Base-by-base conservation (phyloP, 2,329 filamentous ascomycete species). In the Xylaria sp. region DNA sequence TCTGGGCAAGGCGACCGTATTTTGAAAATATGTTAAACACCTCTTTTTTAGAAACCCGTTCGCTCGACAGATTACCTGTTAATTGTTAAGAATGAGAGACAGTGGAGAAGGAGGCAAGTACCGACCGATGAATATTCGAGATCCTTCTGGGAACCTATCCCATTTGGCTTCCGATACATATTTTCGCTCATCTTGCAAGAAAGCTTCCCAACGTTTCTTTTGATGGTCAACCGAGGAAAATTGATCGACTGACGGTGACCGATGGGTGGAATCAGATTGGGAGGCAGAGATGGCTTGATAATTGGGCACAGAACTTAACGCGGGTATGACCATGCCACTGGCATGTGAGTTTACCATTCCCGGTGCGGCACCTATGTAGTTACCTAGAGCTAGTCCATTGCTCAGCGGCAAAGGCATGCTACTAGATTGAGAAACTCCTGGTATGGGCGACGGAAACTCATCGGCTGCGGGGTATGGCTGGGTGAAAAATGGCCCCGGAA, bases 1-100 rank as follows among this genome's bases (percentile, higher is more conserved):
- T 96, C 79, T 99, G 96, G 1, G 94, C 95, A 56, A 99, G 84
- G 69, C 90, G 91, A 63, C 96, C 96, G 78, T 93, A 94, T 66
- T 86, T 87, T 77, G 94, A 90, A 78, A 99, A 98, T 20, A 95
- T 86, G 77, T 97, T 92, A 81, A 97, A 98, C 9, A 98, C 89
- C 80, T 98, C 94, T 72, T 92, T 89, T 81, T 98, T 98, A 6
- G 93, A 96, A 15, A 97, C 94, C 77, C 94, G 91, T 79, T 98
- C 95, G 62, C 92, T 95, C 1, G 94, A 94, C 11, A 99, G 86
- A 78, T 98, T 99, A 63, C 94, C 94, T 93, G 77, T 63, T 78
- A n/a, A 71, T 68, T 66, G 42, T 71, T 76, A 75, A 71, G 71
- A 36, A 26, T 10, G 73, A 69, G 73, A 69, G 71, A 59, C 31